Evolutionary conservation across 2,329 filamentous ascomycete species (phyloP), one percentile per base, ranked within the genome.

Genomic region (Cladophialophora chaetospira): DNA sequence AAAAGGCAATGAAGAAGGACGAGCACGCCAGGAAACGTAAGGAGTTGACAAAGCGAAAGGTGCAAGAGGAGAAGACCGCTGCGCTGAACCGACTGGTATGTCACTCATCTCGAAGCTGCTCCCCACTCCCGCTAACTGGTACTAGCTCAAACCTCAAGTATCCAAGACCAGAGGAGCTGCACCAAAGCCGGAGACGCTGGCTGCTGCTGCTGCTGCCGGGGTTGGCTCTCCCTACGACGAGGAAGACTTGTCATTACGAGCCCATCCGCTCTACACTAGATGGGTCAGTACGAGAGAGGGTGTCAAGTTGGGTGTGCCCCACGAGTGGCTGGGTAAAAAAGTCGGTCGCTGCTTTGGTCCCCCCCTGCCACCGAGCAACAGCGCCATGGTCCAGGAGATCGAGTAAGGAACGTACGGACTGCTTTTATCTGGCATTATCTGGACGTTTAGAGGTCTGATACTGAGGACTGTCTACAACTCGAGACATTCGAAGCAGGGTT

Each of bases 21-120:
- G 87, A 90, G 69, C 89, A 89, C 86, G 87, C 87, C 6, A 77
- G 87, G 54, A 79, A 87, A 51, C 77, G 87, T 58, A 89, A 89
- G 74, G 89, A 89, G 62, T 76, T 89, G 28, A 88, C 84, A 56
- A 87, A 89, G 72, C 88, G 89, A 74, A 81, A 87, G n/a, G 88
- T 88, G 53, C 87, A 89, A 67, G 87, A 90, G 73, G 87, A 89
- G 71, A 90, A 89, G 79, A 83, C 86, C 5, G 64, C 64, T 17
- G 64, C 64, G 5, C 53, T 66, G 42, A 66, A 66, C 29, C 68
- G 25, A 69, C 61, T 50, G 47, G 50, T 53, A 57, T 25, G 58
- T 33, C 8, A 36, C 17, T 48, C 19, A n/a, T 17, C 19, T 28
- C 43, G 10, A 5, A 36, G 26, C 40, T 15, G 52, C n/a, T 28